Conservation (phyloP, 2,329 filamentous ascomycete genomes). For the Ceratocystis eucalypticola region DNA sequence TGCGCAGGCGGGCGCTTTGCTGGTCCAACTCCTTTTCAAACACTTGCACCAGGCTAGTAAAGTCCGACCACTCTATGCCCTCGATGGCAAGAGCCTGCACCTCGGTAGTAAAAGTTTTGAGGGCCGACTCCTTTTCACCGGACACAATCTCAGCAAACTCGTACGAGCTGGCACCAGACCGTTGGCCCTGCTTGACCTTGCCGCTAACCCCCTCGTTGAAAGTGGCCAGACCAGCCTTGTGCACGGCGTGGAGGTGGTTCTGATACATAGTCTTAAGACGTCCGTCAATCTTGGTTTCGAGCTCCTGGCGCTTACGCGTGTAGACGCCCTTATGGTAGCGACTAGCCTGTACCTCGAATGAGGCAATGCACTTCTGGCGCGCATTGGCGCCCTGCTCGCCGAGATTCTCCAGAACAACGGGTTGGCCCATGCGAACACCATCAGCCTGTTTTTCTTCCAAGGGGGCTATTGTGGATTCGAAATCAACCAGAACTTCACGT, state of each 20-base stretch:
- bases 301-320: conserved; percentile 66
- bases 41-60: conserved; percentile 61
- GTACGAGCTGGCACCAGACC: conserved; percentile 66
- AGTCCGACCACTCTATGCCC: conserved; percentile 77
- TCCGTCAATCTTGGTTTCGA: conserved; percentile 77
- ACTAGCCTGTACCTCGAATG: conserved; percentile 83
- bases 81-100: conserved; percentile 62
- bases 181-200: conserved; percentile 83
- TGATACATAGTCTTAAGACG: conserved; percentile 77
- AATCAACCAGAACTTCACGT: conserved; percentile 69
- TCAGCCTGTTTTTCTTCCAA: conserved; percentile 78
- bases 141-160: conserved; percentile 93
- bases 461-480: conserved; percentile 68
- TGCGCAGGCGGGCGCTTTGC: conserved; percentile 68
- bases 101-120: conserved; percentile 63
- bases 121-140: conserved; percentile 61
- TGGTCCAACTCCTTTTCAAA: conserved; percentile 88
- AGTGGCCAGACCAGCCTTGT: conserved; percentile 70
- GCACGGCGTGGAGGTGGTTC: conserved; percentile 74
- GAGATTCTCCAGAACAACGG: conserved; percentile 58
- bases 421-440: conserved; percentile 56
- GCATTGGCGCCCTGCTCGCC: conserved; percentile 60
- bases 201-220: conserved; percentile 81
- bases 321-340: conserved; percentile 96
- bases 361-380: conserved; percentile 58